A percentile compares a stretch with the other conserved stretches of the same genome.
Evolutionary conservation across 768 basidiomycete genomes (phyloP).

Genomic region (Suillus variegatus): DNA sequence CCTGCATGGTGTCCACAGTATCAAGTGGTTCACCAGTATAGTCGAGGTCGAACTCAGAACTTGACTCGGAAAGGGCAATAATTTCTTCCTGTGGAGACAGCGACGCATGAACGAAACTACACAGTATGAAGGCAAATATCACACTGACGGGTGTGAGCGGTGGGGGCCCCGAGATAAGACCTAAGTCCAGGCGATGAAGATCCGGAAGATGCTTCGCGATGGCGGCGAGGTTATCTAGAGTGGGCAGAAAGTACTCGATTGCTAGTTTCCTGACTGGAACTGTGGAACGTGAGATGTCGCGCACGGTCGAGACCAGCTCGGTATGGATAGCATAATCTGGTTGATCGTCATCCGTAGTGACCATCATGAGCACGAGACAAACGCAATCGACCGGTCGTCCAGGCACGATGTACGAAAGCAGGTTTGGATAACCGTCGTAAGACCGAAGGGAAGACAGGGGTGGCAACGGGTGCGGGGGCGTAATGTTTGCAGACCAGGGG

Average conservation of each 20-base stretch:
- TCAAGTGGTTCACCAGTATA: not conserved
- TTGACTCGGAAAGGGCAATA: not conserved
- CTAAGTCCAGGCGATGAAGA: constrained; percentile 1
- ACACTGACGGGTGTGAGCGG: not conserved
- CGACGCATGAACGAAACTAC: not conserved
- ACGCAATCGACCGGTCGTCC: constrained; percentile 1
- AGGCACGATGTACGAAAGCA: not conserved
- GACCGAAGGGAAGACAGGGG: constrained; percentile 4
- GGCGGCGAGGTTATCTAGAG: not conserved
- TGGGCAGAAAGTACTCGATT: not conserved
- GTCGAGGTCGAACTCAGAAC: not conserved
- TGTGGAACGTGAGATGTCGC: not conserved
- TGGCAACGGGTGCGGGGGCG: not conserved
- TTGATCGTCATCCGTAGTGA: not conserved
- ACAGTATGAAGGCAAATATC: not conserved
- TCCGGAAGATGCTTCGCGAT: constrained; percentile 1
- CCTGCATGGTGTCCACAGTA: not conserved
- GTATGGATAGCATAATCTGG: not conserved
- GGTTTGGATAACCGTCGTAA: not conserved
- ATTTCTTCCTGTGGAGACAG: not conserved
- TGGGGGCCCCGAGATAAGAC: not conserved
- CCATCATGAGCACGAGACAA: not conserved
- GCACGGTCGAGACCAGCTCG: not conserved
- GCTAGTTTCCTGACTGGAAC: not conserved
- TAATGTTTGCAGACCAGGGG: constrained; percentile 3